A percentile compares a stretch with the other conserved stretches of the same genome.
These are phyloP conservation scores for Macrophomina pseudophaseolina DNA, from an alignment of 2,329 filamentous ascomycete species.

Conservation along the genomic window DNA sequence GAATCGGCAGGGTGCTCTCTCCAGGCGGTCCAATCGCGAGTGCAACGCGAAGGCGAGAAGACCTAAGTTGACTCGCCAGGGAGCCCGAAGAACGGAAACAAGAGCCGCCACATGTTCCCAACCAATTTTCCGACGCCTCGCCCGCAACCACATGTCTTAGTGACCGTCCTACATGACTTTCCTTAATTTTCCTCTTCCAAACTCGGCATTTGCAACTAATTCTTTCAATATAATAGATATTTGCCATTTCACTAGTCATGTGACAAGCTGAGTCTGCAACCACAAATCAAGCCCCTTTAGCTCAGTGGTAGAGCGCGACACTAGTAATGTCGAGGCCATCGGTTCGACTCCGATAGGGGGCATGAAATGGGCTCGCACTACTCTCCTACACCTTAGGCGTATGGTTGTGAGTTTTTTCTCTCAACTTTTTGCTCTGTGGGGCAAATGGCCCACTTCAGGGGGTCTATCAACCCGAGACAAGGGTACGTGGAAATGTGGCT, in stretches of 20 bases:
- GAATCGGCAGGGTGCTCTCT: no score
- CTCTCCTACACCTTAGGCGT: background rate
- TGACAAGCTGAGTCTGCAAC: background rate
- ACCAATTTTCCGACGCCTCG: no score
- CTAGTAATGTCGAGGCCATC: slow-evolving; percentile 26
- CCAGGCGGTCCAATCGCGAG: no score
- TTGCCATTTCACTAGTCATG: background rate
- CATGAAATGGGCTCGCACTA: background rate
- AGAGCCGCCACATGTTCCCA: no score
- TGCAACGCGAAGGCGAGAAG: no score
- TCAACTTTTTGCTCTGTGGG: background rate
- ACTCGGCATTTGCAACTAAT: no score
- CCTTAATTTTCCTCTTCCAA: no score
- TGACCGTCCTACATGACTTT: no score
- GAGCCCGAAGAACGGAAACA: no score
- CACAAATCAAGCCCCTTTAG: slow-evolving; percentile 11
- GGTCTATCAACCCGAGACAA: background rate
- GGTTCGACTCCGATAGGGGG: slow-evolving; percentile 26
- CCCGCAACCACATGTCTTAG: no score
- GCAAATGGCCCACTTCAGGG: background rate
- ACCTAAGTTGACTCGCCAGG: no score
- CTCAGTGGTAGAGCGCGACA: slow-evolving; percentile 27
- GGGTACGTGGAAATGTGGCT: background rate
- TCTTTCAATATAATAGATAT: background rate
- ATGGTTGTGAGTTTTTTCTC: background rate